A percentile compares a stretch with the other conserved stretches of the same genome.
Conservation (phyloP, 179 eudicot species). For the Monotropa hypopitys region DNA sequence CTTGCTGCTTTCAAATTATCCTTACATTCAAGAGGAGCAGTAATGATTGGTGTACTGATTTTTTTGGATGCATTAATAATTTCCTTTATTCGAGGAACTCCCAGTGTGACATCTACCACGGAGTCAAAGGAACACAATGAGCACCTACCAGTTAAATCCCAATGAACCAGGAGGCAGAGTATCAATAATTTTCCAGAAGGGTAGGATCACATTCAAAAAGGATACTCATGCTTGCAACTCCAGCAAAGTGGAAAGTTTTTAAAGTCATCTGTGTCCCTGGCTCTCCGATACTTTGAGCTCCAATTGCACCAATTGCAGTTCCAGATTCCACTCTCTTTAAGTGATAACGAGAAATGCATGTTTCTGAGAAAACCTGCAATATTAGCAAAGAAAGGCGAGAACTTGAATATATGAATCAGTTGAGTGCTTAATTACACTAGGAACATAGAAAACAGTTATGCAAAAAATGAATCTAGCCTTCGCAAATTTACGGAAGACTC, state of each 20-base stretch:
- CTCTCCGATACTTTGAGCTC: constrained; percentile 99
- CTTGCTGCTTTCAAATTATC: constrained; percentile 30
- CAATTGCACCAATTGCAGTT: constrained; percentile 93
- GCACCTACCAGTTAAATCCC: neutral
- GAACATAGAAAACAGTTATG: neutral
- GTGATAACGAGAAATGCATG: constrained; percentile 71
- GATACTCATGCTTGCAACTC: constrained; percentile 99
- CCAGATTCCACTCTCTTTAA: constrained; percentile 74
- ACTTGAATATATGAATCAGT: neutral
- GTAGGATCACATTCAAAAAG: constrained; percentile 13
- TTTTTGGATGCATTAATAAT: constrained; percentile 77
- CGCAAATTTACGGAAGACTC: neutral
- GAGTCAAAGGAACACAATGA: constrained; percentile 30
- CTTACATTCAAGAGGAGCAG: constrained; percentile 40
- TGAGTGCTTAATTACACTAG: neutral
- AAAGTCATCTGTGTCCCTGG: constrained; percentile 99
- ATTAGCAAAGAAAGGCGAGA: neutral
- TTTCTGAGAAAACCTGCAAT: constrained; percentile 58
- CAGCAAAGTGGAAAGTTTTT: constrained; percentile 97
- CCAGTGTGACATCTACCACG: constrained; percentile 79
- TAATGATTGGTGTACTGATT: constrained; percentile 81
- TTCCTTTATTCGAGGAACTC: constrained; percentile 97
- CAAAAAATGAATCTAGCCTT: neutral
- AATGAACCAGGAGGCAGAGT: neutral
- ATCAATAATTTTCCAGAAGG: neutral